Conservation (phyloP, 176 grass and related monocot genomes). For the Carex pumila region DNA sequence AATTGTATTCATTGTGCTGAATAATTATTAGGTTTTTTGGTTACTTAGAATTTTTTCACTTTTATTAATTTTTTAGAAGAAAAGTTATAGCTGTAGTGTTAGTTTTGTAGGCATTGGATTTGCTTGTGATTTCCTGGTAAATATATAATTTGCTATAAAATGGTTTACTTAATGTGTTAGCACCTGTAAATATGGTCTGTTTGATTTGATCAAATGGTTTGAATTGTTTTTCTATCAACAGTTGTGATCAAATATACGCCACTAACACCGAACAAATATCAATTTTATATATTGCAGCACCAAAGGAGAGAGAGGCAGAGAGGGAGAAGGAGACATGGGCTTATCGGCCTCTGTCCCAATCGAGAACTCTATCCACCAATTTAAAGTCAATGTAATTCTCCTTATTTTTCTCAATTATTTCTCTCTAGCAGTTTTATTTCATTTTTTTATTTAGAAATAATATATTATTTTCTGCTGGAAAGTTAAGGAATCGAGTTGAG, state of each 20-base stretch:
- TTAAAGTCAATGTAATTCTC: constrained; percentile 62
- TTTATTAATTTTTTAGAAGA: no score
- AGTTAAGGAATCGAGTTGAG: no score
- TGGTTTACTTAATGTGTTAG: background rate
- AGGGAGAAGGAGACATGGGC: constrained; percentile 42
- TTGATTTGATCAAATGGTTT: background rate
- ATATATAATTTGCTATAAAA: background rate
- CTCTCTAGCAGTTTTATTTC: background rate
- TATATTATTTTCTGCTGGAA: no score
- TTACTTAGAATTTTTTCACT: background rate
- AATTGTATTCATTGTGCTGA: background rate
- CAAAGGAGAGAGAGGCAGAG: background rate
- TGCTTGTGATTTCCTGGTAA: background rate
- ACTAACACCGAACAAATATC: background rate
- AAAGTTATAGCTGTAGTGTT: background rate
- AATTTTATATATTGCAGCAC: background rate
- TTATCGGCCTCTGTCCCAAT: constrained; percentile 40
- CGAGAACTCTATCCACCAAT: constrained; percentile 73
- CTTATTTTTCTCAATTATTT: background rate
- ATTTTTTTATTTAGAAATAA: no score
- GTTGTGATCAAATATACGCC: background rate
- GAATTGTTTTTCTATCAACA: background rate
- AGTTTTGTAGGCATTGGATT: background rate
- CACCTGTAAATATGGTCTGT: background rate
- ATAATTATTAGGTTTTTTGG: background rate